Evolutionary conservation across 257 asterid genomes (phyloP), one percentile per base, ranked within the genome.

Genomic region (Oldenlandia corymbosa): DNA sequence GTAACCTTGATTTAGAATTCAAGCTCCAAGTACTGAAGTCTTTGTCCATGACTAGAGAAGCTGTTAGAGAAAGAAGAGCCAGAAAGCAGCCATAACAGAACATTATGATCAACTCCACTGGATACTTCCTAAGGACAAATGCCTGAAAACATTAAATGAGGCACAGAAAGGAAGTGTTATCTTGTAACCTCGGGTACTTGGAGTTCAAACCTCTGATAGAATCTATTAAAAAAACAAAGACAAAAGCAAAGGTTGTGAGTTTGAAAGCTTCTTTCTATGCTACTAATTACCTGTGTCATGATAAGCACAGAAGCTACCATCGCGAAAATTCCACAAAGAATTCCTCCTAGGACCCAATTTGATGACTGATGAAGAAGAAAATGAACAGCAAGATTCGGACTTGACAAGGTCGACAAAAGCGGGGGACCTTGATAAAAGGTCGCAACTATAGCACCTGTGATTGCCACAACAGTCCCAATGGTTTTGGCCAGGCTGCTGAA

Each of bases 371-470:
- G 49, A 60, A 76, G 72, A 46, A n/a, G 66, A 58, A 11, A 41
- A n/a, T n/a, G n/a, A 70, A 77, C 31, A 76, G 30, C 54, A 85
- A 26, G 12, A 71, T 32, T n/a, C n/a, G n/a, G n/a, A n/a, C n/a
- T n/a, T n/a, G n/a, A n/a, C n/a, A n/a, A n/a, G n/a, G n/a, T n/a
- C n/a, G n/a, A n/a, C n/a, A n/a, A n/a, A n/a, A n/a, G n/a, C n/a
- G n/a, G n/a, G 64, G 88, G 93, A 17, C 95, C 94, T 47, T 70
- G 79, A 64, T 69, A 87, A 12, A 87, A 74, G 52, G 95, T 78
- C 16, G 79, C 63, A 45, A 78, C 58, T 2, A 81, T 48, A 41
- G 88, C 95, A n/a, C 95, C 94, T 10, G 56, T 14, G 52, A 81
- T 73, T 12, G 88, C 62, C 14, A 81, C 78, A 1, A 78, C 5